These are phyloP conservation scores for Sugiyamaella smithiae DNA, from an alignment of 805 yeast species.

Conservation along the genomic window DNA sequence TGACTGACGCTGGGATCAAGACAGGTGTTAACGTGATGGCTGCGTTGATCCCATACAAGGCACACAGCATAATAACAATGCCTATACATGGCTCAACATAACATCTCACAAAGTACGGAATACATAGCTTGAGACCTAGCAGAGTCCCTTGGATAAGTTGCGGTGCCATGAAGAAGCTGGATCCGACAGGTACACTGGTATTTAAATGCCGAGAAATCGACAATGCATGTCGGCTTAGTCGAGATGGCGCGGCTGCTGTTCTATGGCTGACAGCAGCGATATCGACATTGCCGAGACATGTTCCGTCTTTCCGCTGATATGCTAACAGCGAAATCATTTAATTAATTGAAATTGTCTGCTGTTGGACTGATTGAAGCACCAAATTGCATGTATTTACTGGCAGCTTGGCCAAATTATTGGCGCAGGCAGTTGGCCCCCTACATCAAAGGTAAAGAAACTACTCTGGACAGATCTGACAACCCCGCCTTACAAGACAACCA, in stretches of 20 bases:
- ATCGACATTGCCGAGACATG: too few relatives aligned
- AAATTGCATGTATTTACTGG: too few relatives aligned
- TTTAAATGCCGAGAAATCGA: neutral
- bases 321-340: too few relatives aligned
- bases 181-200: neutral
- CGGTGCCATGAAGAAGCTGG: neutral
- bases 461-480: too few relatives aligned
- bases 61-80: conserved; percentile 41
- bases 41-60: conserved; percentile 53
- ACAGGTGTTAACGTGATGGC: conserved; percentile 47
- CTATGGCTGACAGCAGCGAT: too few relatives aligned
- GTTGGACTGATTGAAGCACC: too few relatives aligned
- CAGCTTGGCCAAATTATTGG: too few relatives aligned
- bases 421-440: too few relatives aligned
- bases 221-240: neutral
- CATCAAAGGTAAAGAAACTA: too few relatives aligned
- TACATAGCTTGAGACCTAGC: conserved; percentile 11
- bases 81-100: conserved; percentile 45
- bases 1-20: conserved; percentile 66
- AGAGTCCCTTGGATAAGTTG: neutral
- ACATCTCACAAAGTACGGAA: conserved; percentile 4
- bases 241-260: conserved; percentile 2
- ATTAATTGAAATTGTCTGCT: too few relatives aligned
- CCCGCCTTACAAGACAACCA: too few relatives aligned
- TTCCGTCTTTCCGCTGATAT: too few relatives aligned